Base-by-base conservation (phyloP, 2,329 filamentous ascomycete genomes). In the Exophiala viscosa region DNA sequence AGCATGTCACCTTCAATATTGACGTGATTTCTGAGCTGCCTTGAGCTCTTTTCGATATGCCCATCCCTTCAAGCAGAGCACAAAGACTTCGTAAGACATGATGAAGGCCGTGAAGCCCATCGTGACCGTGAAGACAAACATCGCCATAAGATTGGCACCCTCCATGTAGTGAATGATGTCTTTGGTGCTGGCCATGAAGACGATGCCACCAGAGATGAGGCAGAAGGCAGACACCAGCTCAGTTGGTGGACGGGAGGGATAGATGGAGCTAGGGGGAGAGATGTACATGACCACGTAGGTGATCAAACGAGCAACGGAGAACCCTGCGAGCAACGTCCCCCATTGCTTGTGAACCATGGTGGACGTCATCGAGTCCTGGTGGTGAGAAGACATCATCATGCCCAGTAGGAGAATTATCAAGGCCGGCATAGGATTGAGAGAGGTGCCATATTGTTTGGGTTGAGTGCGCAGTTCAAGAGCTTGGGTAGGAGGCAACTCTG, bases 281-380 rank as follows among this genome's bases (percentile, higher is more conserved):
- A 96, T 73, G 69, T 87, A 97, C 53, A 89, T 71, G 36, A 91
- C 71, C 4, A 93, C 70, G 67, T 96, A 97, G 5, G 90, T 95
- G 50, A 88, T 73, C 1, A 78, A 84, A 42, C 92, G 83, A 18
- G 90, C 85, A 52, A 95, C 77, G 0, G 90, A 86, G 49, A 90
- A 91, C 20, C 86, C 90, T 42, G 88, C 80, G 48, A 97, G 79
- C 60, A 97, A 79, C 64, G 84, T 84, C 20, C 92, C 92, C 92
- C 92, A 97, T 70, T 96, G 91, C 66, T 86, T 86, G 73, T 97
- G 92, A 44, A 97, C 81, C 88, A 93, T 96, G 61, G 84, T 88
- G 8, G 90, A 92, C 42, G 90, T 79, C 85, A 90, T 89, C 54
- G 84, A 88, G 23, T 76, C 69, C 68, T 96, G 91, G 54, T 92